Evolutionary conservation across 2,329 filamentous ascomycete genomes (phyloP).

Genomic region (Huntiella bhutanensis): DNA sequence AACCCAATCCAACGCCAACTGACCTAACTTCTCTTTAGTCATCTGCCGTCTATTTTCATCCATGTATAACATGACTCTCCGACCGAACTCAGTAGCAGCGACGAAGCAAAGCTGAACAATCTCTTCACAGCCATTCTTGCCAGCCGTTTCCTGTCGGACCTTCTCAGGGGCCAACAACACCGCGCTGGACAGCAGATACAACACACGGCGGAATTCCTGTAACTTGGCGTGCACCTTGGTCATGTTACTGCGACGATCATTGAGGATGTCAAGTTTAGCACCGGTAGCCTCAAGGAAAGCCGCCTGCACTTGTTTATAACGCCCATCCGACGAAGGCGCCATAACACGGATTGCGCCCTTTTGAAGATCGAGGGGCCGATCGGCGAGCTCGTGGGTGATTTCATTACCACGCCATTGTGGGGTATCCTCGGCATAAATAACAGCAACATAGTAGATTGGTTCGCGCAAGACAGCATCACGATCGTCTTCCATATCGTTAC

Average conservation of each 20-base stretch:
- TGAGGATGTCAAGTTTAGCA: conserved; percentile 69
- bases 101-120: conserved; percentile 95
- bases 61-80: conserved; percentile 85
- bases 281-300: conserved; percentile 62
- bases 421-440: conserved; percentile 62
- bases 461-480: neutral
- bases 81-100: conserved; percentile 96
- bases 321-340: conserved; percentile 65
- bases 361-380: conserved; percentile 70
- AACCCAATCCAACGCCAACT: conserved; percentile 89
- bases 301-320: conserved; percentile 59
- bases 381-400: conserved; percentile 50
- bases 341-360: conserved; percentile 72
- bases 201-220: conserved; percentile 85
- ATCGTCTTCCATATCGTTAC: neutral
- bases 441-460: conserved; percentile 32
- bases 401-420: conserved; percentile 68
- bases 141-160: conserved; percentile 67
- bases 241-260: conserved; percentile 84
- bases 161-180: conserved; percentile 98
- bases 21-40: conserved; percentile 91
- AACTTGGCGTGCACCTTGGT: conserved; percentile 79
- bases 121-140: conserved; percentile 66
- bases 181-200: conserved; percentile 88
- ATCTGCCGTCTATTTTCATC: conserved; percentile 87